phyloP scores from a whole-genome alignment of 2,329 filamentous ascomycete genomes.

The Botrytis fabae region DNA sequence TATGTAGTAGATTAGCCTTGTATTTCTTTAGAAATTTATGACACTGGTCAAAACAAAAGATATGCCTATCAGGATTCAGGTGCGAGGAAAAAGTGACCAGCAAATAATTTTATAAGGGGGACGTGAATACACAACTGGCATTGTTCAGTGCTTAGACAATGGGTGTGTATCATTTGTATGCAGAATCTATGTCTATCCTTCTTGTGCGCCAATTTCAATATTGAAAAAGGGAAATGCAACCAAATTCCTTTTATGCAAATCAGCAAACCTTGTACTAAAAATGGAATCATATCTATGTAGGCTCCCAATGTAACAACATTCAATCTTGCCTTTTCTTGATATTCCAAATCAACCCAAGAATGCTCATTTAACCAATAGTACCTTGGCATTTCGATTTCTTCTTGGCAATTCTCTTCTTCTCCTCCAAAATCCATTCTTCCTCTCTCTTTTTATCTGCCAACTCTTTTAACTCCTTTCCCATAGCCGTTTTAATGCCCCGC shows the following conservation, averaged over 20 bases:
- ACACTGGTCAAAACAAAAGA: not conserved
- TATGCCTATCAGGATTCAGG: not conserved
- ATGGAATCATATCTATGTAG: not conserved
- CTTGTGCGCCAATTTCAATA: not conserved
- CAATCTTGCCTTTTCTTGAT: not conserved
- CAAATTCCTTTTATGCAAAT: not conserved
- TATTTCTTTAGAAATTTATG: not conserved
- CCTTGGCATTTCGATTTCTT: not conserved
- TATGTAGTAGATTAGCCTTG: not conserved
- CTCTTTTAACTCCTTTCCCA: not conserved
- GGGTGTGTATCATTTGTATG: not conserved
- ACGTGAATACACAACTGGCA: not conserved
- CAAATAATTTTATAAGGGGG: not conserved
- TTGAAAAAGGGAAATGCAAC: not conserved
- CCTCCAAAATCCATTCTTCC: not conserved
- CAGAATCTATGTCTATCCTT: not conserved
- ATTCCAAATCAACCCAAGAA: not conserved
- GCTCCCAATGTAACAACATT: not conserved
- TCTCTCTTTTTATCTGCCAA: not conserved
- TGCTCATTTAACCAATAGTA: not conserved
- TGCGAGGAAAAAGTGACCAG: not conserved
- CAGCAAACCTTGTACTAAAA: not conserved
- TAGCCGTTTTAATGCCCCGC: conserved; percentile 10
- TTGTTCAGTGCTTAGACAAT: not conserved
- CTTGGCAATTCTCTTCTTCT: not conserved